A percentile compares a stretch with the other conserved stretches of the same genome.
phyloP scores from a whole-genome alignment of 192 early-diverging fungal genomes.

The Umbelopsis sp. region DNA sequence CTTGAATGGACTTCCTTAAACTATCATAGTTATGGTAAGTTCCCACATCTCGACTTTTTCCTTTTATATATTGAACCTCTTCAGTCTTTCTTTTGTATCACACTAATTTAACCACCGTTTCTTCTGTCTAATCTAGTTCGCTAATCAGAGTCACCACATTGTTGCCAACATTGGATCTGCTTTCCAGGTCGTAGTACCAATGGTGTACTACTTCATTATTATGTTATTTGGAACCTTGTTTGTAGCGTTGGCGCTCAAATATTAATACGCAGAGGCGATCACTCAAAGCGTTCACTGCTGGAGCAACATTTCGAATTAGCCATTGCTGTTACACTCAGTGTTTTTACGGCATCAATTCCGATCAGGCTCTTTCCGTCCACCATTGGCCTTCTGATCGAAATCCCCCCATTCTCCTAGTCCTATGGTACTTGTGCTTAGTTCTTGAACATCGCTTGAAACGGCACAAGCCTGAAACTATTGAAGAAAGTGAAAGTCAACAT shows the following conservation, averaged over 20 bases:
- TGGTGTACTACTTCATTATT: slow-evolving; percentile 65
- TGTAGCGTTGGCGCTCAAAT: slow-evolving; percentile 33
- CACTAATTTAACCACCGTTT: background rate
- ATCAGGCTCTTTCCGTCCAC: slow-evolving; percentile 62
- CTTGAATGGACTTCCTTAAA: slow-evolving; percentile 60
- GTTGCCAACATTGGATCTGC: slow-evolving; percentile 61
- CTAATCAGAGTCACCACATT: slow-evolving; percentile 60
- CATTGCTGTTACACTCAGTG: slow-evolving; percentile 68
- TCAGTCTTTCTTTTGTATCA: no score
- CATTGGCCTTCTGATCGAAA: slow-evolving; percentile 72
- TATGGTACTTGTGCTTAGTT: background rate
- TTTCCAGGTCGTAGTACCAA: slow-evolving; percentile 57
- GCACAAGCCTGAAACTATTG: background rate
- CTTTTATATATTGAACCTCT: background rate
- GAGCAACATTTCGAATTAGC: slow-evolving; percentile 76
- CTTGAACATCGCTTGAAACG: background rate
- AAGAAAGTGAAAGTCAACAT: background rate
- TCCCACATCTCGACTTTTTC: no score
- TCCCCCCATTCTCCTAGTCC: slow-evolving; percentile 47
- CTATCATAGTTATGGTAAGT: slow-evolving; percentile 61
- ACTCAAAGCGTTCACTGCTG: slow-evolving; percentile 67
- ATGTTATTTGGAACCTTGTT: slow-evolving; percentile 54
- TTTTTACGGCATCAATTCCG: slow-evolving; percentile 65
- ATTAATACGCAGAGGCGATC: slow-evolving; percentile 47
- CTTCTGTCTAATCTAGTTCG: slow-evolving; percentile 39